These are phyloP conservation scores for Funneliformis caledonium DNA, from an alignment of 371 early-diverging fungal genomes.

Conservation along the genomic window DNA sequence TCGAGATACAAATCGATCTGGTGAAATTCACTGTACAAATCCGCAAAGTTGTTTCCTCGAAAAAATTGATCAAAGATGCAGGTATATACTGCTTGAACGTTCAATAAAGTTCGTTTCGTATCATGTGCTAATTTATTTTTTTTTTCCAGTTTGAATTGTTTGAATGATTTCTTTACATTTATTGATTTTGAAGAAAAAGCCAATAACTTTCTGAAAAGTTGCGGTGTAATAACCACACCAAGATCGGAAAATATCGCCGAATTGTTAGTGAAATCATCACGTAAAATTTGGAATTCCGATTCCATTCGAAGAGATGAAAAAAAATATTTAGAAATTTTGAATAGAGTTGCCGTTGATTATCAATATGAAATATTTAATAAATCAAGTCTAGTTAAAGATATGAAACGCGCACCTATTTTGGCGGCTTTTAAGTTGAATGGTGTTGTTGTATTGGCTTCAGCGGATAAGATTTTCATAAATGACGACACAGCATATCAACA, in stretches of 20 bases:
- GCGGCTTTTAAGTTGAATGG: constrained; percentile 36
- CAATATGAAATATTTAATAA: too few species aligned
- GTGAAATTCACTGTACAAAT: constrained; percentile 48
- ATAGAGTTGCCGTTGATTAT: constrained; percentile 76
- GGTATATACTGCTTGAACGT: constrained; percentile 5
- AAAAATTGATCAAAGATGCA: constrained; percentile 48
- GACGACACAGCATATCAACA: constrained; percentile 80
- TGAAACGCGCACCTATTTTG: constrained; percentile 64
- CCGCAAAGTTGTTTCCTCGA: constrained; percentile 67
- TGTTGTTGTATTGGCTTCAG: constrained; percentile 58
- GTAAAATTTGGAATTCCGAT: constrained; percentile 68
- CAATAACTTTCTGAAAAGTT: constrained; percentile 78
- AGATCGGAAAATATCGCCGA: constrained; percentile 73
- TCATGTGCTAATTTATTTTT: constrained; percentile 45
- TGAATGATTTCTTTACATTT: constrained; percentile 66
- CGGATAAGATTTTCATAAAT: constrained; percentile 75
- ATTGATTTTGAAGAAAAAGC: constrained; percentile 77
- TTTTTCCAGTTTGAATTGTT: constrained; percentile 41
- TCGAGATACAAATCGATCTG: constrained; percentile 26
- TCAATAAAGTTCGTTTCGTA: not conserved
- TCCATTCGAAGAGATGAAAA: constrained; percentile 57
- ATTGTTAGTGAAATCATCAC: constrained; percentile 71
- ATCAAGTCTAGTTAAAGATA: constrained; percentile 56
- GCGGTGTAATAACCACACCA: constrained; percentile 88
- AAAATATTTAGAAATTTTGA: constrained; percentile 67